Percentiles rank a stretch among this genome's conserved stretches.
These are phyloP conservation scores for Myriosclerotinia scirpicola DNA, from an alignment of 2,329 filamentous ascomycete species.

Conservation along the genomic window DNA sequence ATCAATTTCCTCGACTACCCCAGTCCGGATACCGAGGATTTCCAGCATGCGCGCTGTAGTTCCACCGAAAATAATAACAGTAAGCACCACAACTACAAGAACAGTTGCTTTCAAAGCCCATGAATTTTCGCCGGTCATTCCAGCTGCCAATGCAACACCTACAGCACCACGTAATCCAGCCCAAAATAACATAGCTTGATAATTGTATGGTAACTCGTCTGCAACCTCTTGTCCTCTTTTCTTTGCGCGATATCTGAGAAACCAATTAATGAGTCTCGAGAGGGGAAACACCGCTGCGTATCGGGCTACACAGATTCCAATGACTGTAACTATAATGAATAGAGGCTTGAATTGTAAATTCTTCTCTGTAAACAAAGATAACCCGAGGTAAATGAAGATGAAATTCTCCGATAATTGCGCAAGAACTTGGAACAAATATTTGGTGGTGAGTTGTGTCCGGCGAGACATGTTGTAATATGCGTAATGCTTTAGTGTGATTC, in stretches of 20 bases:
- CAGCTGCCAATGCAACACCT: constrained; percentile 88
- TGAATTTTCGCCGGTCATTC: constrained; percentile 78
- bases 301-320: constrained; percentile 87
- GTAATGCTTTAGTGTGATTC: constrained; percentile 97
- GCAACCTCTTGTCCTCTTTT: constrained; percentile 72
- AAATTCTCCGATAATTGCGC: constrained; percentile 98
- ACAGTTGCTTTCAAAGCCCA: constrained; percentile 88
- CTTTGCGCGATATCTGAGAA: constrained; percentile 81
- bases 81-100: constrained; percentile 94
- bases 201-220: constrained; percentile 90
- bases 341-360: constrained; percentile 88
- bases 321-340: constrained; percentile 88
- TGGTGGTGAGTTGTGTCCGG: constrained; percentile 93
- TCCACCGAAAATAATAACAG: constrained; percentile 97
- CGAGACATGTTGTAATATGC: constrained; percentile 99
- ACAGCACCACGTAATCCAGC: constrained; percentile 93
- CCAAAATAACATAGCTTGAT: constrained; percentile 99
- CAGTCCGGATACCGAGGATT: constrained; percentile 93
- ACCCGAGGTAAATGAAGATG: constrained; percentile 97
- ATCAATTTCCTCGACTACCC: constrained; percentile 94
- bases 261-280: constrained; percentile 85
- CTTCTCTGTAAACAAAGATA: constrained; percentile 91
- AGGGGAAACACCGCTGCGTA: constrained; percentile 96
- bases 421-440: constrained; percentile 93
- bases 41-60: constrained; percentile 98